These are phyloP conservation scores for Dimargaris verticillata DNA, from an alignment of 192 early-diverging fungal genomes.

Conservation along the genomic window DNA sequence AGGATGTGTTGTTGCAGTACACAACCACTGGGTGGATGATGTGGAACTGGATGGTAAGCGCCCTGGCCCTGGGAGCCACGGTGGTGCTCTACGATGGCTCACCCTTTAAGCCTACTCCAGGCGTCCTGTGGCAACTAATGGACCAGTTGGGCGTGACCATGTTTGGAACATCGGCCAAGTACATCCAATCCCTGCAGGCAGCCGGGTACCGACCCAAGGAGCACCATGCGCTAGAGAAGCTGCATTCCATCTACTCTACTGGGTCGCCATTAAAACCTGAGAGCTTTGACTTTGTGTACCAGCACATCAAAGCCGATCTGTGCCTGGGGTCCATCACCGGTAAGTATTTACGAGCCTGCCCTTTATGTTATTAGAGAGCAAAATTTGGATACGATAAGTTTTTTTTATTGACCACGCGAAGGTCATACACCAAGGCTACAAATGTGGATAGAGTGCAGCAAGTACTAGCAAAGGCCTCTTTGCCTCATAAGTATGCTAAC, in stretches of 20 bases:
- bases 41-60: conserved; percentile 96
- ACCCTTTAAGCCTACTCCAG: conserved; percentile 71
- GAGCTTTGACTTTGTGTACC: conserved; percentile 83
- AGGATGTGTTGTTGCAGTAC: conserved; percentile 82
- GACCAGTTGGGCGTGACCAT: conserved; percentile 65
- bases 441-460: too few species aligned
- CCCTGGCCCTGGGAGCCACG: conserved; percentile 58
- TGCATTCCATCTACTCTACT: conserved; percentile 79
- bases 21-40: conserved; percentile 96
- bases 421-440: too few species aligned
- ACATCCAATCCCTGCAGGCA: conserved; percentile 79
- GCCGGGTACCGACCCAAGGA: conserved; percentile 41
- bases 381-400: too few species aligned
- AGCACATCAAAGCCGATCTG: conserved; percentile 66
- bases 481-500: too few species aligned
- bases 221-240: conserved; percentile 36
- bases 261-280: conserved; percentile 88
- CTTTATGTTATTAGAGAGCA: too few species aligned
- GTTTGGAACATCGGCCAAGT: conserved; percentile 92
- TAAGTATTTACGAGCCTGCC: conserved; percentile 2
- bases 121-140: conserved; percentile 58
- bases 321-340: conserved; percentile 82
- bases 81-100: conserved; percentile 86
- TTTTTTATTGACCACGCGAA: too few species aligned
- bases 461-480: too few species aligned